Base-by-base conservation (phyloP, 441 rosid species). In the Brassica hybrid region DNA sequence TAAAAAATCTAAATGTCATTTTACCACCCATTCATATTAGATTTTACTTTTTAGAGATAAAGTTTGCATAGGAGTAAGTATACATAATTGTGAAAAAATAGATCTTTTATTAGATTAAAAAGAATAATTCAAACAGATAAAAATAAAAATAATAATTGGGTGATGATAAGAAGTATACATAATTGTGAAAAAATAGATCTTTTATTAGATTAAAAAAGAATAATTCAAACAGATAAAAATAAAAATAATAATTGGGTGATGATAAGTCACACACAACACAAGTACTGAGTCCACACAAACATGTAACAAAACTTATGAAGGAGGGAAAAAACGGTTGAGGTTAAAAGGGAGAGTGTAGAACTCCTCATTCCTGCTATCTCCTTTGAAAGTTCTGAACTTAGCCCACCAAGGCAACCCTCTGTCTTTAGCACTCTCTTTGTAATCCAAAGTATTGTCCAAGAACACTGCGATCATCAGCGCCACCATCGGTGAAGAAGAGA, bases 381-480 rank as follows among this genome's bases (percentile, higher is more conserved):
- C 99, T 83, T 94, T 91, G 67, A 96, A 94, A 18, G 98, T 85
- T 65, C 96, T 81, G 83, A 96, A 94, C 79, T 91, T 94, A 43
- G 81, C 97, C 98, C 99, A 96, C 98, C 99, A 96, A 11, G 95
- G 95, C 96, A 96, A 87, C 30, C 99, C 99, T 79, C 99, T 86
- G 43, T 96, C 99, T 80, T 81, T 86, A 9, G 94, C 98, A 34
- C 90, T 90, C 32, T 94, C 94, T 86, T 92, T 94, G 83, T 92
- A 92, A 23, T 96, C 99, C 1, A 96, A 88, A 8, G 99, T 96
- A 66, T 94, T 94, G 88, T 96, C 99, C 58, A 96, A 79, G 90
- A 96, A 89, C 59, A 96, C 94, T 3, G 92, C 87, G 1, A 92
- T 83, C 7, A 96, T 86, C 76, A 96, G 38, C 1, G 99, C 96